Conservation (phyloP, 2,329 filamentous ascomycete species). For the Chaetomiaceae sp. region DNA sequence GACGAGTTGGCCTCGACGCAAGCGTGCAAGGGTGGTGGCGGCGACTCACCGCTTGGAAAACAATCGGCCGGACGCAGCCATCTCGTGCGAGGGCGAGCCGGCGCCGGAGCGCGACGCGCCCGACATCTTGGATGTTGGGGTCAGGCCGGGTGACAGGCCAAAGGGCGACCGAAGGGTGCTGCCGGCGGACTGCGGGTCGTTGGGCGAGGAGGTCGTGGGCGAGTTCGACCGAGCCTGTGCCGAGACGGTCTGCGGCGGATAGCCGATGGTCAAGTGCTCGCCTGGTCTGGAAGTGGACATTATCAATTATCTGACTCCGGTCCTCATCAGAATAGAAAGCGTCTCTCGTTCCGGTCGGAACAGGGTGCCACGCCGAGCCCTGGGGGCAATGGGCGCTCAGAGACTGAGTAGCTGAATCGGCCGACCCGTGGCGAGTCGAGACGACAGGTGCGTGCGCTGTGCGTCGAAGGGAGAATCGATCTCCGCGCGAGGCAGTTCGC, state of each 20-base stretch:
- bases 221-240: slow-evolving; percentile 68
- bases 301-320: slow-evolving; percentile 68
- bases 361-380: slow-evolving; percentile 12
- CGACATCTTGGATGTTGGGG: slow-evolving; percentile 52
- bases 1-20: background rate
- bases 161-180: slow-evolving; percentile 63
- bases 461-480: slow-evolving; percentile 17
- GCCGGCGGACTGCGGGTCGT: slow-evolving; percentile 61
- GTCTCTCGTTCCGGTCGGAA: slow-evolving; percentile 12
- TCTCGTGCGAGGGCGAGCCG: slow-evolving; percentile 94
- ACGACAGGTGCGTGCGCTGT: slow-evolving; percentile 19
- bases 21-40: slow-evolving; percentile 5
- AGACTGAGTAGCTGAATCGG: slow-evolving; percentile 1
- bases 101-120: slow-evolving; percentile 68
- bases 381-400: slow-evolving; percentile 1
- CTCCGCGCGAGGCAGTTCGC: slow-evolving; percentile 9
- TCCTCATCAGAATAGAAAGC: slow-evolving; percentile 38
- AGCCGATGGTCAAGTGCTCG: slow-evolving; percentile 77
- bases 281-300: slow-evolving; percentile 82
- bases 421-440: slow-evolving; percentile 11
- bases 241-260: slow-evolving; percentile 62
- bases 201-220: slow-evolving; percentile 75
- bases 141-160: slow-evolving; percentile 59
- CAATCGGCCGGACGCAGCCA: slow-evolving; percentile 62
- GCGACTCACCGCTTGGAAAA: slow-evolving; percentile 82